phyloP scores from a whole-genome alignment of 2,329 filamentous ascomycete species.

The Clonostachys byssicola region DNA sequence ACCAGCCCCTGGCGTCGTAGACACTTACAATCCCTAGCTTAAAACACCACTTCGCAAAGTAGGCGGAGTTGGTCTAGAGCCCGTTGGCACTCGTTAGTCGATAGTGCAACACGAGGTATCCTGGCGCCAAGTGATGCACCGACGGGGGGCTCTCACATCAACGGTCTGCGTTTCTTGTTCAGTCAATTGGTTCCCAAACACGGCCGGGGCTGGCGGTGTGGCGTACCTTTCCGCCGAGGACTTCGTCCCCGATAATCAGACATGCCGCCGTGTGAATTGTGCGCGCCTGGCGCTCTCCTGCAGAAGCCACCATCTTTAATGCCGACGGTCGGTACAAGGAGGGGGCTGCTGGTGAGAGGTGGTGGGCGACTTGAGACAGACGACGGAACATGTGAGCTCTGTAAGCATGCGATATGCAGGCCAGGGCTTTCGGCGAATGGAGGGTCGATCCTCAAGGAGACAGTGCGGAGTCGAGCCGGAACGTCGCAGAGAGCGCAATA shows the following conservation, averaged over 20 bases:
- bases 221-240: slow-evolving; percentile 84
- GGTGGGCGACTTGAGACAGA: slow-evolving; percentile 67
- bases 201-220: slow-evolving; percentile 8
- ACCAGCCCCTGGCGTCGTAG: too few relatives aligned
- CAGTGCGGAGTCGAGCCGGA: too few relatives aligned
- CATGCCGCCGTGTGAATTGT: slow-evolving; percentile 87
- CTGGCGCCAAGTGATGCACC: too few relatives aligned
- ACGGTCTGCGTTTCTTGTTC: slow-evolving; percentile 18
- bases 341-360: slow-evolving; percentile 42
- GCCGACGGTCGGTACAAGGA: slow-evolving; percentile 24
- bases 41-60: slow-evolving; percentile 63
- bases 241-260: slow-evolving; percentile 95
- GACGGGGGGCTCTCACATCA: slow-evolving; percentile 24
- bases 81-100: background rate
- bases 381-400: slow-evolving; percentile 66
- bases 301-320: slow-evolving; percentile 35
- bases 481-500: too few relatives aligned
- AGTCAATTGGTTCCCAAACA: background rate
- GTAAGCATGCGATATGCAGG: too few relatives aligned
- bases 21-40: slow-evolving; percentile 50
- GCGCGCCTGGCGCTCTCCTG: slow-evolving; percentile 53
- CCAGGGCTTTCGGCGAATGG: too few relatives aligned
- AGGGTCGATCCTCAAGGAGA: too few relatives aligned
- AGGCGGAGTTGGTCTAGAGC: slow-evolving; percentile 57
- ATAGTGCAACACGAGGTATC: too few relatives aligned